phyloP scores from a whole-genome alignment of 2,329 filamentous ascomycete genomes.

The Plectosphaerella cucumerina region DNA sequence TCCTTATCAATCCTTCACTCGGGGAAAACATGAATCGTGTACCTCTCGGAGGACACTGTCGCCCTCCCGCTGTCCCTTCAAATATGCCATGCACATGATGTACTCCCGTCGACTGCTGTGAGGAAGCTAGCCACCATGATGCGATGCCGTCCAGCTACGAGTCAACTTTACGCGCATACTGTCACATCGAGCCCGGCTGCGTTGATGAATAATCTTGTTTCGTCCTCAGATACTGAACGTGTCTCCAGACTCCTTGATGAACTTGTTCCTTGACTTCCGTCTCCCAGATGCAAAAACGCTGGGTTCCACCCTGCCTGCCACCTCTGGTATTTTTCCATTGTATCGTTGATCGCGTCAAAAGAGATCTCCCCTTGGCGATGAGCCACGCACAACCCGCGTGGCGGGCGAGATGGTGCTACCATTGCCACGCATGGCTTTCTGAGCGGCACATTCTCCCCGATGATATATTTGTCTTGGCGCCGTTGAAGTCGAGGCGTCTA shows the following conservation, averaged over 20 bases:
- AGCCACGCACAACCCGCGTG: not conserved
- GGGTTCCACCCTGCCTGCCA: not conserved
- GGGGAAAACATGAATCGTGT: too few species aligned
- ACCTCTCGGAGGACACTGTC: too few species aligned
- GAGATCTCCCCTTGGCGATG: not conserved
- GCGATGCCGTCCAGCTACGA: too few species aligned
- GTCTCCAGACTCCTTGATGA: too few species aligned
- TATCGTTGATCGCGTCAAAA: not conserved
- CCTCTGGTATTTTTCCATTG: not conserved
- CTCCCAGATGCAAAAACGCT: not conserved
- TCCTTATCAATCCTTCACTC: too few species aligned
- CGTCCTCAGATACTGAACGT: not conserved
- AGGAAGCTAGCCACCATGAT: too few species aligned
- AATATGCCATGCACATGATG: too few species aligned
- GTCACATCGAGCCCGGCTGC: conserved; percentile 1
- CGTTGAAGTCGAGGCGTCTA: conserved; percentile 33
- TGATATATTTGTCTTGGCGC: conserved; percentile 88
- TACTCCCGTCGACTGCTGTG: too few species aligned
- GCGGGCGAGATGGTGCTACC: not conserved
- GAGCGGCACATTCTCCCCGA: conserved; percentile 99
- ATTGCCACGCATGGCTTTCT: conserved; percentile 46
- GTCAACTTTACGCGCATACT: too few species aligned
- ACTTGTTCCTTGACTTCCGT: too few species aligned
- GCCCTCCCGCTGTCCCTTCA: too few species aligned
- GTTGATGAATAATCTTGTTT: not conserved